Base-by-base conservation (phyloP, 306 rosid species). In the Carpinus fangiana region DNA sequence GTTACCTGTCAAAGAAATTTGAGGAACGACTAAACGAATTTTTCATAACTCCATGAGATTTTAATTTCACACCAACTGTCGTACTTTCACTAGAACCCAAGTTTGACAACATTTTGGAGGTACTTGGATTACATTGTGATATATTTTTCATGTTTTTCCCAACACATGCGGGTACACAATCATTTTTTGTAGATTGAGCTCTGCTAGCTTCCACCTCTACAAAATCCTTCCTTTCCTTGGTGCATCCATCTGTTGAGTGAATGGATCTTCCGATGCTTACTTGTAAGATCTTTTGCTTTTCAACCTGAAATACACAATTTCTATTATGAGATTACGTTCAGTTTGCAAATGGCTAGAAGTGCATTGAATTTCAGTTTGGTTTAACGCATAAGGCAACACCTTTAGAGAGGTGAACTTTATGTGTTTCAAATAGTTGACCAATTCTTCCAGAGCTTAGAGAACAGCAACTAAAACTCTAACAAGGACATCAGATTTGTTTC, bases 271-370 rank as follows among this genome's bases (percentile, higher is more conserved):
- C 90, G 45, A 20, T 56, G 73, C 80, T 87, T 59, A 70, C 88
- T 81, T 79, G 93, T 88, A 90, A 84, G 86, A 95, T 95, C 88
- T 87, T 89, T 64, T 90, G 89, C 86, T 90, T 95, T 85, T 92
- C 98, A 85, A 92, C 96, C 98, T 94, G 86, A 82, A 83, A 73
- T 38, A 16, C 57, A 51, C 10, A 34, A 60, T 47, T 72, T 14
- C 4, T n/a, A 45, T 56, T 13, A 51, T 23, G 76, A 16, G 34
- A 73, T 43, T 26, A 20, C 20, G 57, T 74, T 66, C 68, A 65
- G 55, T 31, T 14, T 57, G 26, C 48, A 73, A 23, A n/a, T 26
- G 59, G 6, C 16, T 54, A 36, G 26, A 61, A 70, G 53, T 38
- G 41, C 7, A 36, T 16, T n/a, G 28, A 23, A 74, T 73, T 66